phyloP scores from a whole-genome alignment of 768 basidiomycete genomes.

The Suillus subluteus region DNA sequence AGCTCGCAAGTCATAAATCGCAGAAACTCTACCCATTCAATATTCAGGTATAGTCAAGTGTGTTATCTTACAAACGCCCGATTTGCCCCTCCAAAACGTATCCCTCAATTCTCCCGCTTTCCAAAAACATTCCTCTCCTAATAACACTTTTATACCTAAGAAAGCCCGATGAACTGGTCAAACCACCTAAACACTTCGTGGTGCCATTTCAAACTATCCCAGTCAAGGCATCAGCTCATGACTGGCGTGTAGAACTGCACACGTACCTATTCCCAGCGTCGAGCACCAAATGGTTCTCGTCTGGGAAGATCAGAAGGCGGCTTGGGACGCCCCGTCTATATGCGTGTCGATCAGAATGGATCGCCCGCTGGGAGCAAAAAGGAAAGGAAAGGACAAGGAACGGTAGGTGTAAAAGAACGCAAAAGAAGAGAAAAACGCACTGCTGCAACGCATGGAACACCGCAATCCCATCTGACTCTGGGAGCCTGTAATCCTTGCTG shows the following conservation, averaged over 20 bases:
- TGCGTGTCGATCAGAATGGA: slow-evolving; percentile 9
- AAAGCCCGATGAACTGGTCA: slow-evolving; percentile 59
- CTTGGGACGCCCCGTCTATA: slow-evolving; percentile 69
- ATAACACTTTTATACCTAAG: not conserved
- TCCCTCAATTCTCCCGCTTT: not conserved
- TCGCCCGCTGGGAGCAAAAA: not conserved
- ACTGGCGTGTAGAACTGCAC: not conserved
- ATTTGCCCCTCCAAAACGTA: not conserved
- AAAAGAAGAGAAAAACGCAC: slow-evolving; percentile 44
- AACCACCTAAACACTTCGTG: slow-evolving; percentile 94
- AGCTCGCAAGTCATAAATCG: not conserved
- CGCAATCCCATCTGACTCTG: slow-evolving; percentile 82
- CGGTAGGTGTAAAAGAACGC: not conserved
- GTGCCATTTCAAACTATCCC: slow-evolving; percentile 86
- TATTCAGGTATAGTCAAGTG: not conserved
- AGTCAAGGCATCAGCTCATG: slow-evolving; percentile 3
- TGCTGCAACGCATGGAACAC: slow-evolving; percentile 87
- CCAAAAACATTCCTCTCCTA: not conserved
- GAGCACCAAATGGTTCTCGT: slow-evolving; percentile 93
- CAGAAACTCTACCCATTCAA: not conserved
- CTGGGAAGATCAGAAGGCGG: slow-evolving; percentile 81
- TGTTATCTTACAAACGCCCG: not conserved
- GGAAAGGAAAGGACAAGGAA: slow-evolving; percentile 2
- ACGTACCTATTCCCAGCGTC: slow-evolving; percentile 74
- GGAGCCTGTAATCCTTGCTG: slow-evolving; percentile 86